These are phyloP conservation scores for Cymodocea nodosa DNA, from an alignment of 116 monocot genomes.

Conservation along the genomic window DNA sequence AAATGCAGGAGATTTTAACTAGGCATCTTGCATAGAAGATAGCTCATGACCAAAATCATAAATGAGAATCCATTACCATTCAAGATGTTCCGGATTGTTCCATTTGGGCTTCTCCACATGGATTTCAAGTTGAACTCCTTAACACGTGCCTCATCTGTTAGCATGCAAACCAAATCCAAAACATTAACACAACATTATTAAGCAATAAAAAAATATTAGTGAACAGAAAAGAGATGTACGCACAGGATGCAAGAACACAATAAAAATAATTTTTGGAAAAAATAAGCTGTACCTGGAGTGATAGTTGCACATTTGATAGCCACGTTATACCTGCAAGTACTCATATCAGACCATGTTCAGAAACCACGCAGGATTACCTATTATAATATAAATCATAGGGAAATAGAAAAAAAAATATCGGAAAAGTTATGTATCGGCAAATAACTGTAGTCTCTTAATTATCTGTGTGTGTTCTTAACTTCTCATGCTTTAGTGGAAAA, in stretches of 20 bases:
- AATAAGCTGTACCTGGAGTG: constrained; percentile 60
- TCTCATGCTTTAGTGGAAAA: too few species aligned
- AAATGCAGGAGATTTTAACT: not conserved
- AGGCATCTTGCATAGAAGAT: not conserved
- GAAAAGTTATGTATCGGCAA: too few species aligned
- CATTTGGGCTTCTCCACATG: constrained; percentile 98
- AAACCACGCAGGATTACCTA: not conserved
- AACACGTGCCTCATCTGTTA: constrained; percentile 72
- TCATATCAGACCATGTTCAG: not conserved
- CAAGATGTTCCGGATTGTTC: constrained; percentile 92
- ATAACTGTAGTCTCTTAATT: too few species aligned
- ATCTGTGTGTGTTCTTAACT: too few species aligned
- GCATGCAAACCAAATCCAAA: not conserved
- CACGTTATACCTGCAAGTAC: constrained; percentile 67
- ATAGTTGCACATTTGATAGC: constrained; percentile 98
- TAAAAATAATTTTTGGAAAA: not conserved
- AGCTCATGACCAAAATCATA: not conserved
- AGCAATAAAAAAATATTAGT: not conserved
- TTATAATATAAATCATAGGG: too few species aligned
- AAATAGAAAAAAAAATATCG: too few species aligned
- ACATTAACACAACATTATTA: not conserved
- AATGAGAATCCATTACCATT: constrained; percentile 40
- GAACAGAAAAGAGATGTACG: not conserved
- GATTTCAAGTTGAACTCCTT: constrained; percentile 85
- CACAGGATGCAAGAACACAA: too few species aligned